These are phyloP conservation scores for Pleurotus sapidus DNA, from an alignment of 768 basidiomycete genomes.

Conservation along the genomic window DNA sequence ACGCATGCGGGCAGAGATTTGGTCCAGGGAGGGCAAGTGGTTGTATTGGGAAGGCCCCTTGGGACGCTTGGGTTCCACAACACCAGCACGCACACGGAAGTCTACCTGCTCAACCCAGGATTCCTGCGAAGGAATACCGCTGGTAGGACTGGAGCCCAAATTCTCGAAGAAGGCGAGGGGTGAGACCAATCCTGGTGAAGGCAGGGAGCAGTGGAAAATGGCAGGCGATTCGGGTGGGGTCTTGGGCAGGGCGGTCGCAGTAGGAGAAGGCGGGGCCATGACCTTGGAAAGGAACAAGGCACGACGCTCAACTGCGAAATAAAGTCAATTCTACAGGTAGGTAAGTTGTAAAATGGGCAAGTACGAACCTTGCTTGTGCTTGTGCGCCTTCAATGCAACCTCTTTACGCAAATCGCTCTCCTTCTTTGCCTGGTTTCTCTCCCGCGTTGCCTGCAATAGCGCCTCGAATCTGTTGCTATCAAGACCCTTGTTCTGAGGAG, in stretches of 20 bases:
- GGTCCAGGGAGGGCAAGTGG: conserved; percentile 66
- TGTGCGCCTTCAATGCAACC: conserved; percentile 69
- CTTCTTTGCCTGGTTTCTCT: conserved; percentile 50
- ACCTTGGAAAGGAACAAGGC: conserved; percentile 75
- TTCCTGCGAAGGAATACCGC: conserved; percentile 22
- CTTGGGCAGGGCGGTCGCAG: conserved; percentile 54
- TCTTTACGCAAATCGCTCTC: conserved; percentile 67
- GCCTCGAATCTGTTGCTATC: conserved; percentile 61
- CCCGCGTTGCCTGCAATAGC: conserved; percentile 58
- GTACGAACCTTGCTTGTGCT: conserved; percentile 67
- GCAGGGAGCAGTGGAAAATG: conserved; percentile 65
- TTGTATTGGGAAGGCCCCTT: conserved; percentile 15
- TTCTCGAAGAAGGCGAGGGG: conserved; percentile 60
- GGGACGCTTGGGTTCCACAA: conserved; percentile 15
- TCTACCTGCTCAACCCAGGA: conserved; percentile 71
- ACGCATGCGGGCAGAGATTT: conserved; percentile 66
- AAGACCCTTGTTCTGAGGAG: conserved; percentile 47
- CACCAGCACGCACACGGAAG: conserved; percentile 40
- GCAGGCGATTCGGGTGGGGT: conserved; percentile 70
- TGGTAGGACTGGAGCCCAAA: conserved; percentile 31
- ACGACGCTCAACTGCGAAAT: conserved; percentile 59
- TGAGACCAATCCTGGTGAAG: conserved; percentile 64
- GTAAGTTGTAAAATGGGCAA: background rate
- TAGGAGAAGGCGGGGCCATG: conserved; percentile 61
- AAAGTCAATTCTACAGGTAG: background rate